Conservation (phyloP, 306 rosid genomes). For the Geum urbanum region DNA sequence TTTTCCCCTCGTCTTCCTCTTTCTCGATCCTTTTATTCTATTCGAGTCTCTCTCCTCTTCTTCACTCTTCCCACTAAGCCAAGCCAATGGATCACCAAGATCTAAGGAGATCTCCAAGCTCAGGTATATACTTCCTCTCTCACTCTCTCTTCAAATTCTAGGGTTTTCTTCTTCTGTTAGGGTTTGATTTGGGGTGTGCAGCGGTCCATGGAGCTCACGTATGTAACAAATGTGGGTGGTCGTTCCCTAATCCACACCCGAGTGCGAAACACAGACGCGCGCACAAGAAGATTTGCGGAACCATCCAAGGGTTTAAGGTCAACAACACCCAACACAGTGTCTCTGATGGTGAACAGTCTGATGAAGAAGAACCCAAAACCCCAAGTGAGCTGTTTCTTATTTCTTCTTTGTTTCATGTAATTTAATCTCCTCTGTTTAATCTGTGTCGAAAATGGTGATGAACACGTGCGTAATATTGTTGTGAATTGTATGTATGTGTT, state of each 20-base stretch:
- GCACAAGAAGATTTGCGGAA: constrained; percentile 87
- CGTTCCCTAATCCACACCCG: constrained; percentile 63
- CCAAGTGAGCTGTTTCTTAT: constrained; percentile 58
- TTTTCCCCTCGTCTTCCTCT: background rate
- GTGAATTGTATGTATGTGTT: constrained; percentile 20
- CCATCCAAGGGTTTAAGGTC: constrained; percentile 55
- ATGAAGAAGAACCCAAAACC: constrained; percentile 42
- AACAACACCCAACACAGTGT: constrained; percentile 28
- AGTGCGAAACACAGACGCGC: constrained; percentile 67
- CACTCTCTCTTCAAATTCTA: background rate
- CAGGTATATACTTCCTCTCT: constrained; percentile 16
- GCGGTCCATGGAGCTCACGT: constrained; percentile 48
- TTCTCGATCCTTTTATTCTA: background rate
- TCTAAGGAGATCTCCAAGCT: constrained; percentile 15
- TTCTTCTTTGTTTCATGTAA: too few species aligned
- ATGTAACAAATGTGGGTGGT: constrained; percentile 69
- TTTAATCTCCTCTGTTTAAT: too few species aligned
- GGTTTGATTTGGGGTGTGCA: background rate
- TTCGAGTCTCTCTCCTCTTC: background rate
- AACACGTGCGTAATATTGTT: constrained; percentile 15
- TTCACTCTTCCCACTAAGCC: background rate
- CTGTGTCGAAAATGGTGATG: background rate
- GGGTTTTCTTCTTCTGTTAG: background rate
- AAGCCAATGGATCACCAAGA: constrained; percentile 33
- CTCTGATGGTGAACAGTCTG: constrained; percentile 61